phyloP scores from a whole-genome alignment of 306 rosid species.

The Chamaecrista fasciculata region DNA sequence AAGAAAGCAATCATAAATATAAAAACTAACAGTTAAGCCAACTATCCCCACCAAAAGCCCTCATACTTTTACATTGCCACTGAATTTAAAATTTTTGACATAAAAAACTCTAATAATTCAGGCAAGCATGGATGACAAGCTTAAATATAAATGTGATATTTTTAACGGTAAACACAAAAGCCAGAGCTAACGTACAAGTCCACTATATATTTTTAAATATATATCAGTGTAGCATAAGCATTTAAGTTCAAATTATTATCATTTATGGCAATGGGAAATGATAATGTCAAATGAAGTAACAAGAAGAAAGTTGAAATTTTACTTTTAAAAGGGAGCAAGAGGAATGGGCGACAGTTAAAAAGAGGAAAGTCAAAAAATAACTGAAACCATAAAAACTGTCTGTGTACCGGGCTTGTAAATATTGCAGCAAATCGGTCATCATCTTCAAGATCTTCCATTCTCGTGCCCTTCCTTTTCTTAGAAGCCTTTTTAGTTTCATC shows the following conservation, averaged over 20 bases:
- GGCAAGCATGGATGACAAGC: not conserved
- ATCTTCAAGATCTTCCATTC: slow-evolving; percentile 60
- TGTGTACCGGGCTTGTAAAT: slow-evolving; percentile 61
- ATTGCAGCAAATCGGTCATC: slow-evolving; percentile 62
- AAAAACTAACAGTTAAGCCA: not conserved
- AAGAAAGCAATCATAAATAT: not conserved
- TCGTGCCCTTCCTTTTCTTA: slow-evolving; percentile 69
- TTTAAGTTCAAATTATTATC: slow-evolving; percentile 1
- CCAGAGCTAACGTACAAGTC: not conserved
- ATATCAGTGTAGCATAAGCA: not conserved
- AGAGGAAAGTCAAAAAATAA: slow-evolving; percentile 8
- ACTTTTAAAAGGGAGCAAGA: not conserved
- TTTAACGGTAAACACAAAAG: not conserved
- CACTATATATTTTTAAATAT: not conserved
- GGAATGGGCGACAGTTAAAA: not conserved
- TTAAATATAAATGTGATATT: not conserved
- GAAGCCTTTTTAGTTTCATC: slow-evolving; percentile 55
- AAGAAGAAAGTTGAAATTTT: not conserved
- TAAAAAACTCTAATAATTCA: slow-evolving; percentile 17
- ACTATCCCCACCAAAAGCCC: not conserved
- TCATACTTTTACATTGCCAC: slow-evolving; percentile 11
- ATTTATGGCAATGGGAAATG: not conserved
- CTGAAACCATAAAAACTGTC: not conserved
- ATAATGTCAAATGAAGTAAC: not conserved
- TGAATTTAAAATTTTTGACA: slow-evolving; percentile 14